A percentile compares a stretch with the other conserved stretches of the same genome.
Conservation (phyloP, 2,329 filamentous ascomycete species). For the Xylaria sp. region DNA sequence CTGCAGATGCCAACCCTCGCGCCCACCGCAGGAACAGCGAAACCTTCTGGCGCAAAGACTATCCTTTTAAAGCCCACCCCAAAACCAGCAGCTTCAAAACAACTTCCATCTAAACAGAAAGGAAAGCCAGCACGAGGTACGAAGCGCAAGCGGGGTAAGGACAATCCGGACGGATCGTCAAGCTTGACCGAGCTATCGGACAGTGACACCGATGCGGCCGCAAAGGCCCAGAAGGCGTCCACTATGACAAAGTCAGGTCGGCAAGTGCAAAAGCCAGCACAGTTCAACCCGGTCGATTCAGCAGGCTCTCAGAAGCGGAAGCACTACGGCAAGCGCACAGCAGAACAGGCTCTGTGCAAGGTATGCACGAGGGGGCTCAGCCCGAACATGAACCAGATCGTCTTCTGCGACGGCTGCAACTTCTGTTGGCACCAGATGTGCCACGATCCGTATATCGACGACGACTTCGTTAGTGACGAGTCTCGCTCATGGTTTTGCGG, state of each 20-base stretch:
- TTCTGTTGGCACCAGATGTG: constrained; percentile 84
- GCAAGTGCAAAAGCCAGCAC: constrained; percentile 73
- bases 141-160: constrained; percentile 53
- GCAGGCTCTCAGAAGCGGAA: constrained; percentile 52
- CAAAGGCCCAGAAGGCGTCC: constrained; percentile 61
- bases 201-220: constrained; percentile 39
- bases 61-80: background rate
- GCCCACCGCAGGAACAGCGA: constrained; percentile 11
- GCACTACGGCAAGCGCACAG: constrained; percentile 68
- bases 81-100: constrained; percentile 31
- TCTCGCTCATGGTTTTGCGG: constrained; percentile 78
- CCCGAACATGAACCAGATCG: constrained; percentile 80
- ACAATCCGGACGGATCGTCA: constrained; percentile 42
- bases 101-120: constrained; percentile 35
- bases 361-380: constrained; percentile 78
- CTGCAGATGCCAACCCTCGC: constrained; percentile 39
- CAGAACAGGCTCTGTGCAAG: constrained; percentile 73
- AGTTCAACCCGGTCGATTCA: constrained; percentile 63
- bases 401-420: constrained; percentile 87
- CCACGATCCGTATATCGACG: constrained; percentile 79
- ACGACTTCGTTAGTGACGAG: constrained; percentile 73
- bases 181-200: constrained; percentile 48
- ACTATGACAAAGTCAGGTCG: constrained; percentile 82
- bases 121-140: constrained; percentile 40
- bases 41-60: background rate